These are phyloP conservation scores for Phytopythium vexans DNA, from an alignment of 352 stramenopile species.

Conservation along the genomic window DNA sequence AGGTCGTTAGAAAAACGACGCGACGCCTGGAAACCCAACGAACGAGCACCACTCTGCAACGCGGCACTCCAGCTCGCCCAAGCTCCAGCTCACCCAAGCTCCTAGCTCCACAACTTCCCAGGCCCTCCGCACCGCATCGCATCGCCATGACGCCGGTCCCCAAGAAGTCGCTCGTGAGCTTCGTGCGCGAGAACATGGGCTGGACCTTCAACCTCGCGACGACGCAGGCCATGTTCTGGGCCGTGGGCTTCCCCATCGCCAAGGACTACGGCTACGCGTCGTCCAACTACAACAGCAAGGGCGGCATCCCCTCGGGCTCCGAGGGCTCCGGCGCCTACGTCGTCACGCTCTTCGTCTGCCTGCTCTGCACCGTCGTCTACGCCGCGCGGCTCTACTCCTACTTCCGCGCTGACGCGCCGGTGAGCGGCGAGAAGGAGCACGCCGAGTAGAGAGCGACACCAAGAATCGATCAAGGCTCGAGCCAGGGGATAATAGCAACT, in stretches of 20 bases:
- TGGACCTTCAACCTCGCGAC: slow-evolving; percentile 86
- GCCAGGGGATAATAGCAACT: too few relatives aligned
- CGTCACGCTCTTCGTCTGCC: slow-evolving; percentile 79
- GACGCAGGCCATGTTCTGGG: slow-evolving; percentile 82
- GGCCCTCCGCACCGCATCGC: neutral
- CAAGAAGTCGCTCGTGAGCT: slow-evolving; percentile 49
- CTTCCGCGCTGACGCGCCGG: slow-evolving; percentile 30
- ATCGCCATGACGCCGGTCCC: slow-evolving; percentile 1
- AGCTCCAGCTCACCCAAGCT: too few relatives aligned
- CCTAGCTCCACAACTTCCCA: too few relatives aligned
- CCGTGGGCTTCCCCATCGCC: slow-evolving; percentile 69
- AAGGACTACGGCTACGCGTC: slow-evolving; percentile 82
- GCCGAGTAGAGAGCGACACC: slow-evolving; percentile 7
- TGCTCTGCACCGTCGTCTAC: slow-evolving; percentile 72
- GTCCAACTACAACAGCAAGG: slow-evolving; percentile 67
- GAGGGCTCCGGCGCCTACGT: slow-evolving; percentile 75
- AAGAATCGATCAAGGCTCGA: neutral
- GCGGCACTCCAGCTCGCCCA: too few relatives aligned
- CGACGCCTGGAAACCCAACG: too few relatives aligned
- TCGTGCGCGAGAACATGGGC: slow-evolving; percentile 70
- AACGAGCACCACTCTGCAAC: too few relatives aligned
- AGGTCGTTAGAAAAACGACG: too few relatives aligned
- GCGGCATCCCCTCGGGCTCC: slow-evolving; percentile 71
- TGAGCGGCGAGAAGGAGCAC: slow-evolving; percentile 24
- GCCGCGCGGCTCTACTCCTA: slow-evolving; percentile 46